These are phyloP conservation scores for Phaeosphaeriaceae sp. DNA, from an alignment of 2,329 filamentous ascomycete species.

Conservation along the genomic window DNA sequence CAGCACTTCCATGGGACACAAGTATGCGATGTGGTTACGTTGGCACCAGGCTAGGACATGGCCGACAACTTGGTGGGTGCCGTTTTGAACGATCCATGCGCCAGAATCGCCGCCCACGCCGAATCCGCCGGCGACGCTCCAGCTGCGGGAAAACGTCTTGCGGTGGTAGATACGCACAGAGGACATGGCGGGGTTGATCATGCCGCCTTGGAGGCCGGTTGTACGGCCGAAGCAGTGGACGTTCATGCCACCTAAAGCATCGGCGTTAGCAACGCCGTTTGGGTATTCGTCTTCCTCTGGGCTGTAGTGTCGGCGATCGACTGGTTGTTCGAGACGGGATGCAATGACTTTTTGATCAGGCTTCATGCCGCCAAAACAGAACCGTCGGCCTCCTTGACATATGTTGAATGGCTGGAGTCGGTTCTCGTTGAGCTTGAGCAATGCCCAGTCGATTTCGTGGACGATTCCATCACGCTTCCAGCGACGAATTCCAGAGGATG, in stretches of 20 bases:
- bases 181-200: constrained; percentile 78
- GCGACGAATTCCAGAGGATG: constrained; percentile 86
- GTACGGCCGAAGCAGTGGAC: constrained; percentile 92
- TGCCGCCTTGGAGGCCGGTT: constrained; percentile 79
- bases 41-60: constrained; percentile 90
- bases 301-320: constrained; percentile 42
- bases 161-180: constrained; percentile 89
- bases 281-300: constrained; percentile 57
- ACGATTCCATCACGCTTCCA: constrained; percentile 73
- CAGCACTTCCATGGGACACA: constrained; percentile 92
- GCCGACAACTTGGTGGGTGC: constrained; percentile 80
- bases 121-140: constrained; percentile 67
- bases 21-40: constrained; percentile 82
- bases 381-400: constrained; percentile 63
- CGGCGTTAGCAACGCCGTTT: constrained; percentile 64
- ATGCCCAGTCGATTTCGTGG: constrained; percentile 95
- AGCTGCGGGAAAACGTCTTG: constrained; percentile 76
- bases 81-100: constrained; percentile 88
- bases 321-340: constrained; percentile 42
- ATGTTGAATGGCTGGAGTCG: constrained; percentile 76
- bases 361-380: constrained; percentile 33
- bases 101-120: constrained; percentile 87
- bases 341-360: constrained; percentile 39
- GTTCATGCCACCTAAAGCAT: constrained; percentile 72
- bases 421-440: constrained; percentile 79